A percentile compares a stretch with the other conserved stretches of the same genome.
Evolutionary conservation across 192 early-diverging fungal species (phyloP).

Genomic region (Glomus cerebriforme): DNA sequence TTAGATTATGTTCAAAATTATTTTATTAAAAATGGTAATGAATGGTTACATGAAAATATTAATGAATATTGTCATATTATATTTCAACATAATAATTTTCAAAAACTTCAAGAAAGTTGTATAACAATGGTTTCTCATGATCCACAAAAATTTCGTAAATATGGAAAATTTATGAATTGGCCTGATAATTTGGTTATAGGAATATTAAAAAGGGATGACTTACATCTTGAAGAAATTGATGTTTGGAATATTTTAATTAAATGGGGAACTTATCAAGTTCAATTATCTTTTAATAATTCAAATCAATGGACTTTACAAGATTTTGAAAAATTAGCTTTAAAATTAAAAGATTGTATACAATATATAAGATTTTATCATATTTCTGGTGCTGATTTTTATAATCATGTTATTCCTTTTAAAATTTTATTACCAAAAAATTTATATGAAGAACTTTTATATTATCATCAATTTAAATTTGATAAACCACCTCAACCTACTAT

Average conservation of each 20-base stretch:
- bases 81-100: not conserved
- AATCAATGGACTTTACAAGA: constrained; percentile 6
- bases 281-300: not conserved
- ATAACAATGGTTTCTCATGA: not conserved
- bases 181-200: not conserved
- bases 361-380: constrained; percentile 6
- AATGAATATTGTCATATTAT: not conserved
- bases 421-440: not conserved
- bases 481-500: not conserved
- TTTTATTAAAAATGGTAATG: not conserved
- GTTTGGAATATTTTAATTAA: constrained; percentile 11
- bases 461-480: not conserved
- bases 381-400: not conserved
- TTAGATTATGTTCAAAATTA: constrained; percentile 16
- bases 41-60: constrained; percentile 15
- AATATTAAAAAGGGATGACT: constrained; percentile 21
- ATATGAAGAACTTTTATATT: constrained; percentile 7
- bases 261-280: constrained; percentile 19
- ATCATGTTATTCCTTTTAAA: constrained; percentile 4
- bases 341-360: constrained; percentile 4
- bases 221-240: constrained; percentile 25
- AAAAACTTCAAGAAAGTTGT: constrained; percentile 9
- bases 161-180: not conserved
- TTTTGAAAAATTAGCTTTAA: not conserved
- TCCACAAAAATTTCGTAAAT: not conserved